Evolutionary conservation across 352 stramenopile genomes (phyloP).

Genomic region (Pilasporangium apinafurcum): DNA sequence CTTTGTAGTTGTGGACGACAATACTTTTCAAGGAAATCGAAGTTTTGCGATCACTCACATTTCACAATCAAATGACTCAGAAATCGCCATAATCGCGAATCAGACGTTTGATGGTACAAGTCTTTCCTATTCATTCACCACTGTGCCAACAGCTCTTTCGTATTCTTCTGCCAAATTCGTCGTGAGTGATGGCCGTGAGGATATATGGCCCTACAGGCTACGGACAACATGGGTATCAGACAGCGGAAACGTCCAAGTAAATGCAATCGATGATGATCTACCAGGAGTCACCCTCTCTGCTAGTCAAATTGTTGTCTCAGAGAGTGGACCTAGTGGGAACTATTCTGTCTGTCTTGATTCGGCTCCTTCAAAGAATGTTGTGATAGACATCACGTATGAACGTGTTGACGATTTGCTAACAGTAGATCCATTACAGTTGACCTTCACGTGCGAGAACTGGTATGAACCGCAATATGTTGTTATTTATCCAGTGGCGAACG

Average conservation of each 20-base stretch:
- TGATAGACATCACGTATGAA: constrained; percentile 37
- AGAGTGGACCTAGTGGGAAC: constrained; percentile 30
- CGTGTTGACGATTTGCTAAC: constrained; percentile 26
- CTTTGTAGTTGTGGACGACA: constrained; percentile 56
- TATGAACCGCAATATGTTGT: constrained; percentile 36
- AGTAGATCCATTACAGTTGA: constrained; percentile 28
- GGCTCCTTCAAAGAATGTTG: constrained; percentile 35
- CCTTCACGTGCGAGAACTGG: constrained; percentile 46
- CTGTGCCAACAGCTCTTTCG: constrained; percentile 13
- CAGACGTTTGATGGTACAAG: constrained; percentile 18
- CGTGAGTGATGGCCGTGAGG: constrained; percentile 15
- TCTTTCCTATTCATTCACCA: constrained; percentile 13
- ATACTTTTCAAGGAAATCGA: constrained; percentile 46
- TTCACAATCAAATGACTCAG: constrained; percentile 17
- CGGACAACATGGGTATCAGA: constrained; percentile 21
- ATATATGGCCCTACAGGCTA: constrained; percentile 32
- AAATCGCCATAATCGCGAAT: constrained; percentile 11
- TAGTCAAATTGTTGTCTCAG: constrained; percentile 26
- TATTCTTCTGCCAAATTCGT: constrained; percentile 42
- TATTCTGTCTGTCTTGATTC: constrained; percentile 63
- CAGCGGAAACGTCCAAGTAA: constrained; percentile 23
- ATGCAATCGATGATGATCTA: constrained; percentile 56
- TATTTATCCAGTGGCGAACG: constrained; percentile 35
- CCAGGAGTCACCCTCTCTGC: constrained; percentile 47
- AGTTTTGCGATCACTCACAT: constrained; percentile 27